A percentile compares a stretch with the other conserved stretches of the same genome.
Evolutionary conservation across 2,329 filamentous ascomycete species (phyloP).

Genomic region (Xylariaceae sp.): DNA sequence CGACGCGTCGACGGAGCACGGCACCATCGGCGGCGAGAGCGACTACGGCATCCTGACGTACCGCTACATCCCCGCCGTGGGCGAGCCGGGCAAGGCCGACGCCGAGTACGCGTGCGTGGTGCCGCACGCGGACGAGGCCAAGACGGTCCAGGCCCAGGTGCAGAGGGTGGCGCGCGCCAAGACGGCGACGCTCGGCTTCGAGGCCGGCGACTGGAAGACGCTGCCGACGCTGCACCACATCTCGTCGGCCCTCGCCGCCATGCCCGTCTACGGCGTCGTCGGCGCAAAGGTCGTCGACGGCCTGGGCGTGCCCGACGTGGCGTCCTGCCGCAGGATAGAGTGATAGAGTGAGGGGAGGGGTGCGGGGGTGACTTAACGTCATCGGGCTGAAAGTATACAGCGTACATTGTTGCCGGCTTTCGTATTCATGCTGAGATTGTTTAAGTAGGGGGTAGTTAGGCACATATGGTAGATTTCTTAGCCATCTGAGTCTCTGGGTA

Average conservation of each 20-base stretch:
- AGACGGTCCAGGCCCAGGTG: constrained; percentile 21
- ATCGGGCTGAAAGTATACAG: too few species aligned
- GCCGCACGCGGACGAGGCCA: constrained; percentile 27
- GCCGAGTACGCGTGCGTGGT: constrained; percentile 42
- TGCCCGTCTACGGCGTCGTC: constrained; percentile 50
- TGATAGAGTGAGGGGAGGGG: too few species aligned
- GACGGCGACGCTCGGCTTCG: constrained; percentile 38
- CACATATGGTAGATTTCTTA: too few species aligned
- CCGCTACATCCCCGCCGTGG: constrained; percentile 50
- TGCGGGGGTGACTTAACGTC: too few species aligned
- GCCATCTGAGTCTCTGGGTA: too few species aligned
- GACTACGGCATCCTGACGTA: constrained; percentile 47
- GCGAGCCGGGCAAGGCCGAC: constrained; percentile 42
- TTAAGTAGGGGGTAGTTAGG: too few species aligned
- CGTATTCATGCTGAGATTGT: too few species aligned
- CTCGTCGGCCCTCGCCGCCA: constrained; percentile 40
- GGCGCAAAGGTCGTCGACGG: constrained; percentile 49
- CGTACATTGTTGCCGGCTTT: too few species aligned
- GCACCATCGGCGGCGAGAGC: constrained; percentile 9
- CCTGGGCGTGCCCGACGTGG: constrained; percentile 41
- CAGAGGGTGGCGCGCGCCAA: constrained; percentile 28
- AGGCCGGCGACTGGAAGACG: constrained; percentile 41
- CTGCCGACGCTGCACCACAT: constrained; percentile 57
- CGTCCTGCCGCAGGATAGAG: constrained; percentile 14
- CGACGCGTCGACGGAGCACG: constrained; percentile 17